Percentiles rank a stretch among this genome's conserved stretches.
These are phyloP conservation scores for Ascochyta koolunga DNA, from an alignment of 2,329 filamentous ascomycete genomes.

Conservation along the genomic window DNA sequence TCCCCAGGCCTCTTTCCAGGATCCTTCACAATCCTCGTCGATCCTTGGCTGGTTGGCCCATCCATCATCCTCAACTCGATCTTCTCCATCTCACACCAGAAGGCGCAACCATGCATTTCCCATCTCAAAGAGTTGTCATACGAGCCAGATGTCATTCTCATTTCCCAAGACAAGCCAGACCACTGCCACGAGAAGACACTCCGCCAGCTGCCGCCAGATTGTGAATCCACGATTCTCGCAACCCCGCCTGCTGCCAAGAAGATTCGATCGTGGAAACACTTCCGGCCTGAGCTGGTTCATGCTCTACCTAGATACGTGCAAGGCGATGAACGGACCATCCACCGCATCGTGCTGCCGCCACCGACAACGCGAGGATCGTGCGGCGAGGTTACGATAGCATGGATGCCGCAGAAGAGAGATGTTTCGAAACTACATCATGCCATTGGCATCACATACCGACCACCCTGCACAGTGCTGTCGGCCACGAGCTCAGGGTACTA, in stretches of 20 bases:
- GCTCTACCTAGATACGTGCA: conserved; percentile 52
- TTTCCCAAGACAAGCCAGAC: conserved; percentile 69
- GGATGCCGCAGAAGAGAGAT: conserved; percentile 67
- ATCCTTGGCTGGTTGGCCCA: conserved; percentile 71
- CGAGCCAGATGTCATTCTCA: conserved; percentile 62
- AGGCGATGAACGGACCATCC: conserved; percentile 48
- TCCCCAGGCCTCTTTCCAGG: conserved; percentile 51
- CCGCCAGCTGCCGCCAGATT: conserved; percentile 63
- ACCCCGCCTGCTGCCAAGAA: conserved; percentile 68
- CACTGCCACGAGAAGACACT: conserved; percentile 75
- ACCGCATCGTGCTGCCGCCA: conserved; percentile 61
- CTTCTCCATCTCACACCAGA: conserved; percentile 66
- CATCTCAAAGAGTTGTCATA: conserved; percentile 61
- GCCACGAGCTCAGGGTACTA: conserved; percentile 38
- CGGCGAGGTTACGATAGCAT: conserved; percentile 75
- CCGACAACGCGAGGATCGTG: conserved; percentile 58
- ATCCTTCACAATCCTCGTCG: conserved; percentile 69
- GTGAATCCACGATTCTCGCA: conserved; percentile 68
- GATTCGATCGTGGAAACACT: conserved; percentile 72
- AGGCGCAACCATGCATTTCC: conserved; percentile 60
- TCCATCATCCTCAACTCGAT: conserved; percentile 65
- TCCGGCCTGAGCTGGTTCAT: conserved; percentile 58
- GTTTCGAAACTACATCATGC: conserved; percentile 68
- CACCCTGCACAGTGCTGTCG: conserved; percentile 55
- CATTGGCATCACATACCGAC: conserved; percentile 73